Evolutionary conservation across 805 yeast genomes (phyloP), one percentile per base, ranked within the genome.

Genomic region (Pichia manshurica): DNA sequence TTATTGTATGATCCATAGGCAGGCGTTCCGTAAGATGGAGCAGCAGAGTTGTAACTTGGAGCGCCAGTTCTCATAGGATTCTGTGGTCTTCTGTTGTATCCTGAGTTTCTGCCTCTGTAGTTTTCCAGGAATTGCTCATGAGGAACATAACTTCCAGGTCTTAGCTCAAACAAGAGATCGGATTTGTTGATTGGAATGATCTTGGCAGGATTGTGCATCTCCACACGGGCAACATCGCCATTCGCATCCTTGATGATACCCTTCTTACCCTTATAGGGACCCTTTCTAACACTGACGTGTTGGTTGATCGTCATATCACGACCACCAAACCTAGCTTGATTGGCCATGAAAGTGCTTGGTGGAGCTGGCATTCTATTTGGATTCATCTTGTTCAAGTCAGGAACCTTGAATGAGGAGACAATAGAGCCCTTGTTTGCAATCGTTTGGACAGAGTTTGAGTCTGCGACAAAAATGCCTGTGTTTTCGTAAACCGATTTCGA

Each of bases 191-290:
- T 86, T 49, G 91, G 87, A 52, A 90, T 81, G 50, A 85, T 86
- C 64, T 91, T 93, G 61, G 83, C 82, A 56, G 90, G 90, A 23
- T 96, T 87, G 65, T 93, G 98, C 54, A 93, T 75, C 68, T 93
- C 99, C 39, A 93, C 87, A 51, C 97, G 78, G 1, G 97, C 98
- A 56, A 77, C 78, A 13, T 84, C 84, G 53, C 95, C 99, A 58
- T 88, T 93, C 9, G 96, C 88, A 62, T 93, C 98, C 56, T 86
- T 84, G 38, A 93, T 87, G 54, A 87, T 85, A 63, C 99, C 99
- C 70, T 84, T 82, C 56, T 88, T 80, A 40, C 99, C 98, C 69
- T 93, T 93, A 65, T 91, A 88, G 42, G 95, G 93, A n/a, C 96
- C 88, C 60, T 85, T 82, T 34, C 87, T 79, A 42, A 93, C 85